These are phyloP conservation scores for Actinidia chinensis DNA, from an alignment of 179 eudicot genomes.

Conservation along the genomic window DNA sequence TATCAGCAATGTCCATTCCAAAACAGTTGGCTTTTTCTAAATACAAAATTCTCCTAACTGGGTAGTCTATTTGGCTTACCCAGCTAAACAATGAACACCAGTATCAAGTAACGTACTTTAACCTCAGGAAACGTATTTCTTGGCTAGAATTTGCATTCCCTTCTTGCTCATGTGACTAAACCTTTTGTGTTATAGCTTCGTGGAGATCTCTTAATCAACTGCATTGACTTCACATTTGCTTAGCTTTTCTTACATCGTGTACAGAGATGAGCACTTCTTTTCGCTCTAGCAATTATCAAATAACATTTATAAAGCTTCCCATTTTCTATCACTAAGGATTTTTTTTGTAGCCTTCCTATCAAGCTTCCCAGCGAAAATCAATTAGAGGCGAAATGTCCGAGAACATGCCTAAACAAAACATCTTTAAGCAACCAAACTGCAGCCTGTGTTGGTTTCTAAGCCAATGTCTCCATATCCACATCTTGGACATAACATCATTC, in stretches of 20 bases:
- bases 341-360: not conserved
- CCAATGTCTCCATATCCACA: not conserved
- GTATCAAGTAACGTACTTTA: not conserved
- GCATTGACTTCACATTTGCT: not conserved
- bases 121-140: not conserved
- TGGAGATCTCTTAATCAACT: not conserved
- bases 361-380: not conserved
- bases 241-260: not conserved
- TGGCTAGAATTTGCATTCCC: not conserved
- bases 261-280: not conserved
- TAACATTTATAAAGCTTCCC: conserved; percentile 6
- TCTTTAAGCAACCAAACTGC: not conserved
- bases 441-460: not conserved
- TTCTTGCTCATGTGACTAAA: not conserved
- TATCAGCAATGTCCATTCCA: conserved; percentile 8
- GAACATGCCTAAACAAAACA: conserved; percentile 9
- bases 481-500: not conserved
- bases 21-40: not conserved
- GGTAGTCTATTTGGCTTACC: not conserved
- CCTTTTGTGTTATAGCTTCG: too few species aligned
- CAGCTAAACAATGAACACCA: not conserved
- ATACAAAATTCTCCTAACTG: not conserved
- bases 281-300: not conserved
- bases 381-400: not conserved
- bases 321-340: not conserved